These are phyloP conservation scores for Blastobotrys muscicola DNA, from an alignment of 805 yeast genomes.

Conservation along the genomic window DNA sequence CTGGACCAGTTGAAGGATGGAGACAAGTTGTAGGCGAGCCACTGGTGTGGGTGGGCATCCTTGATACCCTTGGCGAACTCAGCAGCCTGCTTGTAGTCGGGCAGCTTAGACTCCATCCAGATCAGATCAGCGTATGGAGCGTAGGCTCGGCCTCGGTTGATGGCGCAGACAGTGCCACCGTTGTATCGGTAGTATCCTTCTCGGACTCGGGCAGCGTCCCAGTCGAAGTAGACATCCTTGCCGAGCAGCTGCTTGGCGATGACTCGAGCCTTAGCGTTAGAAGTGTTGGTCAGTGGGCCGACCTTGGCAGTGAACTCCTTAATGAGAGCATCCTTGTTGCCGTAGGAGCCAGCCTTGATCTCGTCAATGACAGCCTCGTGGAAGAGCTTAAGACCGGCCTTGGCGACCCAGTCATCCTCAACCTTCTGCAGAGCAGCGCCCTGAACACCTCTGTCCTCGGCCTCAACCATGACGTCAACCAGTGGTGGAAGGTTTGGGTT, in stretches of 20 bases:
- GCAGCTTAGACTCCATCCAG: constrained; percentile 97
- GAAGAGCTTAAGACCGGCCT: constrained; percentile 81
- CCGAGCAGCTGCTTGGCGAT: constrained; percentile 71
- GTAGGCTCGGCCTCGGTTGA: constrained; percentile 90
- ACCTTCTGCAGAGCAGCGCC: constrained; percentile 63
- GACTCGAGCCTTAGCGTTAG: constrained; percentile 70
- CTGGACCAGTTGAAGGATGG: constrained; percentile 98
- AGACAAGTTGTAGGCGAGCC: constrained; percentile 94
- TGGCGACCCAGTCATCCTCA: constrained; percentile 73
- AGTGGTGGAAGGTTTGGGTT: constrained; percentile 71
- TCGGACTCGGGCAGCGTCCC: constrained; percentile 92
- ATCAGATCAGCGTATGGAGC: constrained; percentile 92
- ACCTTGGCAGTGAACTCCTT: constrained; percentile 57
- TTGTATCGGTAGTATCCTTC: constrained; percentile 94
- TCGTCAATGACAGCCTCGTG: constrained; percentile 85
- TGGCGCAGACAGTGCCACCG: constrained; percentile 97
- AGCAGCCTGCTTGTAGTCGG: constrained; percentile 86
- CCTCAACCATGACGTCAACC: constrained; percentile 68
- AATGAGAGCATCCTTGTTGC: constrained; percentile 56
- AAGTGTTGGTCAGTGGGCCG: constrained; percentile 63
- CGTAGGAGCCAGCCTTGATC: constrained; percentile 49
- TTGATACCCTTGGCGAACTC: constrained; percentile 92
- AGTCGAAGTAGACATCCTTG: constrained; percentile 77
- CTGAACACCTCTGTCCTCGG: constrained; percentile 63
- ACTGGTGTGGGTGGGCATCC: constrained; percentile 72